Base-by-base conservation (phyloP, 2,329 filamentous ascomycete species). In the Colletotrichum costaricense region DNA sequence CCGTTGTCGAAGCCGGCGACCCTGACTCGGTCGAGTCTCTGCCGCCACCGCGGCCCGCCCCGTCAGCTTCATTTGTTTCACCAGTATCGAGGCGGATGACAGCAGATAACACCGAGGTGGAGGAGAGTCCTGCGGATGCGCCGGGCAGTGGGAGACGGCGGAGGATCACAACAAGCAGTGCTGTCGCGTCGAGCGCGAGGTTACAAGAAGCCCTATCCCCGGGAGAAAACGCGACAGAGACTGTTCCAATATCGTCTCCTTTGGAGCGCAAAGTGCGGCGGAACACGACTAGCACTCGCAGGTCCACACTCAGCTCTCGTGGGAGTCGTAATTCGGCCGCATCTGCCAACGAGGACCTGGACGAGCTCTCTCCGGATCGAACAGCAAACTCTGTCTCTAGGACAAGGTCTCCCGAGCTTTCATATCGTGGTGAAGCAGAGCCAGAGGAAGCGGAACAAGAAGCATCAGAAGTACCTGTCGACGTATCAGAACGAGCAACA, bases 121-220 rank as follows among this genome's bases (percentile, higher is more conserved):
- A 81, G 46, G 88, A 91, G 76, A 90, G 88, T 69, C 89, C 90
- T 0, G 80, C 76, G 9, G 79, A 88, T 75, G 88, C 88, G 16
- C 89, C 89, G 1, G 89, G 89, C 2, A 91, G 88, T 75, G 89
- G 89, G 1, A 85, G 84, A 9, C 81, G 88, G 62, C 84, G 85
- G 30, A 82, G 78, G 4, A 77, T 88, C 16, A 80, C 78, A 16
- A 77, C 81, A 8, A 80, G 79, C 42, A 81, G 80, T 0, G 80
- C 81, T 1, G 72, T 84, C 8, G 82, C 81, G 2, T 86, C 84
- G 3, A 86, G 84, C 26, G 79, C 82, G 0, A 82, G 83, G n/a
- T 77, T 90, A 19, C 85, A 87, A 57, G 80, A 83, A 66, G 79
- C 83, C 0, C 67, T 87, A 0, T 76, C 77, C 26, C 77, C 78